phyloP scores from a whole-genome alignment of 805 yeast species.

The Wickerhamiella cacticola region DNA sequence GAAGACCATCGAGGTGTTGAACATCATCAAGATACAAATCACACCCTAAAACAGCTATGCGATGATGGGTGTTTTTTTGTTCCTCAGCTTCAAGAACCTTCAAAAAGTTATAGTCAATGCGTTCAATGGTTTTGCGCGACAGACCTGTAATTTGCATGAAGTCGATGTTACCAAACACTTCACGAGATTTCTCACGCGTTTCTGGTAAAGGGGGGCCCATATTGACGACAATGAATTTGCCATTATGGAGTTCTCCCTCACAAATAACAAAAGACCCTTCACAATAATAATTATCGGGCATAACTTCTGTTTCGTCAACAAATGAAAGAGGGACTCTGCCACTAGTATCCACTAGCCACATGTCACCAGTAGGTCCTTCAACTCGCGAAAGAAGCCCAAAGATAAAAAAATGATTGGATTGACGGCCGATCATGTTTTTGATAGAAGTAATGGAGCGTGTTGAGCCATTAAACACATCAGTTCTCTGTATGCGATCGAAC shows the following conservation, averaged over 20 bases:
- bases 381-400: conserved; percentile 64
- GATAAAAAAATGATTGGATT: conserved; percentile 59
- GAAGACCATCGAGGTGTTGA: conserved; percentile 48
- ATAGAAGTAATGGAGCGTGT: conserved; percentile 46
- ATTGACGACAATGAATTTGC: conserved; percentile 56
- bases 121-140: conserved; percentile 25
- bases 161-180: conserved; percentile 69
- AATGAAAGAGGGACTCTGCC: conserved; percentile 58
- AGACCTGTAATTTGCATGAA: conserved; percentile 40
- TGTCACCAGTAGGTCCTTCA: conserved; percentile 38
- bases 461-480: conserved; percentile 50
- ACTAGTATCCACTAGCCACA: conserved; percentile 72
- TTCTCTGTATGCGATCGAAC: conserved; percentile 60
- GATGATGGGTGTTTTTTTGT: conserved; percentile 42
- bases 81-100: conserved; percentile 45
- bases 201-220: conserved; percentile 87
- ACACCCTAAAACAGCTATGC: conserved; percentile 60
- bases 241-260: conserved; percentile 65
- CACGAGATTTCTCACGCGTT: conserved; percentile 49
- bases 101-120: conserved; percentile 51
- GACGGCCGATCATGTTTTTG: conserved; percentile 77
- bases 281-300: conserved; percentile 50
- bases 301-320: conserved; percentile 43
- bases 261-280: conserved; percentile 68
- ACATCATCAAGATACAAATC: conserved; percentile 55